Evolutionary conservation across 2,329 filamentous ascomycete genomes (phyloP).

Genomic region (Orbilia blumenaviensis): DNA sequence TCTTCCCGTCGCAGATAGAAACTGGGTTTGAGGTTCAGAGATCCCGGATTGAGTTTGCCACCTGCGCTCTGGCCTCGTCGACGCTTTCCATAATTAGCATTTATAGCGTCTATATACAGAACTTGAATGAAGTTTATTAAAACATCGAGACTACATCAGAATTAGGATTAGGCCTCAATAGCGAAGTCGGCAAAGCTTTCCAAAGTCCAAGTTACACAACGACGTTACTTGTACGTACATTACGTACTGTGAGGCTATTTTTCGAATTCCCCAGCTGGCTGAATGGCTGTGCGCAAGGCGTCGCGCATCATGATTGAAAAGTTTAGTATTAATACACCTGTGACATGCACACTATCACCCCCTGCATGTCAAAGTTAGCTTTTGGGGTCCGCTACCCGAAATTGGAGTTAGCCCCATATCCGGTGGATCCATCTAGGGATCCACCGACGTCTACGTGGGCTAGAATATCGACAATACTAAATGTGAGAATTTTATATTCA

Average conservation of each 20-base stretch:
- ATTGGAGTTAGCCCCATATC: not conserved
- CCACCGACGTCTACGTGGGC: not conserved
- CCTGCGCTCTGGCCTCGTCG: not conserved
- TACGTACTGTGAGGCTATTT: not conserved
- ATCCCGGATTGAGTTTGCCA: no score
- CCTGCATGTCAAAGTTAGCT: slow-evolving; percentile 13
- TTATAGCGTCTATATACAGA: not conserved
- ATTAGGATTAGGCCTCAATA: no score
- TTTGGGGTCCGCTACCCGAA: not conserved
- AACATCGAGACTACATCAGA: not conserved
- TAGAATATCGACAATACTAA: not conserved
- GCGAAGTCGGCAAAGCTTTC: not conserved
- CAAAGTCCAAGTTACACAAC: not conserved
- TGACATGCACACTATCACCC: slow-evolving; percentile 4
- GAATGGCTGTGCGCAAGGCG: not conserved
- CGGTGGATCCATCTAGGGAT: not conserved
- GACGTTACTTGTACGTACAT: not conserved
- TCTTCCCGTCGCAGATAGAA: no score
- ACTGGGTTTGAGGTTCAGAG: no score
- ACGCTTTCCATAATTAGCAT: not conserved
- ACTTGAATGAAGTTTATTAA: not conserved
- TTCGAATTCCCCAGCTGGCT: no score
- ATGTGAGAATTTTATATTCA: not conserved
- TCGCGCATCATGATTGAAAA: not conserved
- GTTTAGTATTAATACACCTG: not conserved